Percentiles rank a stretch among this genome's conserved stretches.
Conservation (phyloP, 495 filamentous ascomycete genomes). For the Cercophora newfieldiana region DNA sequence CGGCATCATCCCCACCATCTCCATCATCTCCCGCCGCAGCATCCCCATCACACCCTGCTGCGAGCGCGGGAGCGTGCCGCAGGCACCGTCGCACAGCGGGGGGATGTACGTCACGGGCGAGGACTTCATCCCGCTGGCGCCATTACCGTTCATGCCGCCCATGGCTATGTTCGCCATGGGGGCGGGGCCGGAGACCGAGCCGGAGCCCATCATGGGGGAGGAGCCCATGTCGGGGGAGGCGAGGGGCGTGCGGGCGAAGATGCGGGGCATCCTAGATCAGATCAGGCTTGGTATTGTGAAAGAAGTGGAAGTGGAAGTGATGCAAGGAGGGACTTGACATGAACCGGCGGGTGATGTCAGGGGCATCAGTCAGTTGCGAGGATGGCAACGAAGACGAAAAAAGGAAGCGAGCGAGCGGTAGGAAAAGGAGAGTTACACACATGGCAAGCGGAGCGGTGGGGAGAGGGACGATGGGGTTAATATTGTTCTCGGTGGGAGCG, state of each 20-base stretch:
- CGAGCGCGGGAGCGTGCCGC: slow-evolving; percentile 37
- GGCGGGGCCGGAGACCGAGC: not conserved
- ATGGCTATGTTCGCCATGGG: not conserved
- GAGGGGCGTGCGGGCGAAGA: not conserved
- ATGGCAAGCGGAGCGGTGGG: not conserved
- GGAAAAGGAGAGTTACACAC: not conserved
- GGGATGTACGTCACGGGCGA: slow-evolving; percentile 35
- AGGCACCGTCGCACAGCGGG: slow-evolving; percentile 37
- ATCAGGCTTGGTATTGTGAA: too few species aligned
- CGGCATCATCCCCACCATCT: slow-evolving; percentile 26
- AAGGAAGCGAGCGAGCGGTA: not conserved
- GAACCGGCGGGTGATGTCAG: not conserved
- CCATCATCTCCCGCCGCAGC: slow-evolving; percentile 29
- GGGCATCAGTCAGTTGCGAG: too few species aligned
- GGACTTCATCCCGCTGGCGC: not conserved
- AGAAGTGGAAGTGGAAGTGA: too few species aligned
- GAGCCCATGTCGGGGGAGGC: slow-evolving; percentile 1
- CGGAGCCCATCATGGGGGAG: not conserved
- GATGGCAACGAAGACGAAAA: too few species aligned
- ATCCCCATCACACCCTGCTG: slow-evolving; percentile 27
- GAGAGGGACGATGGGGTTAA: not conserved
- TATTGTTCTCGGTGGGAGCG: not conserved
- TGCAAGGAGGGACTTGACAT: not conserved
- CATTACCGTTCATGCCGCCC: slow-evolving; percentile 2
- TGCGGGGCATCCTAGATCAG: not conserved